Percentiles rank a stretch among this genome's conserved stretches.
These are phyloP conservation scores for Kickxella alabastrina DNA, from an alignment of 192 early-diverging fungal genomes.

Conservation along the genomic window DNA sequence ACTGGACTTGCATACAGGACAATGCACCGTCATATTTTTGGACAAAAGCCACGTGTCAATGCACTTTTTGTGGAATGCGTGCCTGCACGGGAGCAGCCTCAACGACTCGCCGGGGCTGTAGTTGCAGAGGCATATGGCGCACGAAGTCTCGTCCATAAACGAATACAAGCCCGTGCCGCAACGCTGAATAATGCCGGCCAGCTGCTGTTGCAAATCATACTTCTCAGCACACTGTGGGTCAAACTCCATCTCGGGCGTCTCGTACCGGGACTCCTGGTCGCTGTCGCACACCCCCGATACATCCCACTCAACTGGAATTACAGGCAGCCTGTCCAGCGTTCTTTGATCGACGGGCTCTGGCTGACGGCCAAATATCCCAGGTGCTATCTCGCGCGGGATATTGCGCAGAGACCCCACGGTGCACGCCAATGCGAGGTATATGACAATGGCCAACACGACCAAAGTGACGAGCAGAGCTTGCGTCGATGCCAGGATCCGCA, in stretches of 20 bases:
- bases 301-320: slow-evolving; percentile 39
- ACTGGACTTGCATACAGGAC: slow-evolving; percentile 72
- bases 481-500: slow-evolving; percentile 28
- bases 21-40: slow-evolving; percentile 62
- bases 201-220: slow-evolving; percentile 20
- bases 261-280: slow-evolving; percentile 28
- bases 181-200: slow-evolving; percentile 36
- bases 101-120: slow-evolving; percentile 68
- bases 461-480: slow-evolving; percentile 26
- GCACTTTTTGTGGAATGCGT: slow-evolving; percentile 78
- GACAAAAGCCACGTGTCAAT: slow-evolving; percentile 74
- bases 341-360: slow-evolving; percentile 28
- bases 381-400: slow-evolving; percentile 33
- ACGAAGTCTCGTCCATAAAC: slow-evolving; percentile 59
- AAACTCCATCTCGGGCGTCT: slow-evolving; percentile 10
- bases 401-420: slow-evolving; percentile 39
- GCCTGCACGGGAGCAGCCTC: slow-evolving; percentile 64
- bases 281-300: neutral
- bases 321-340: slow-evolving; percentile 26
- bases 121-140: slow-evolving; percentile 69
- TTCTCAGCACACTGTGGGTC: slow-evolving; percentile 2
- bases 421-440: slow-evolving; percentile 35
- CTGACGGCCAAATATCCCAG: slow-evolving; percentile 24
- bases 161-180: slow-evolving; percentile 33
- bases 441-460: slow-evolving; percentile 17